Evolutionary conservation across 441 rosid species (phyloP), one percentile per base, ranked within the genome.

Genomic region (Lagerstroemia fauriei): DNA sequence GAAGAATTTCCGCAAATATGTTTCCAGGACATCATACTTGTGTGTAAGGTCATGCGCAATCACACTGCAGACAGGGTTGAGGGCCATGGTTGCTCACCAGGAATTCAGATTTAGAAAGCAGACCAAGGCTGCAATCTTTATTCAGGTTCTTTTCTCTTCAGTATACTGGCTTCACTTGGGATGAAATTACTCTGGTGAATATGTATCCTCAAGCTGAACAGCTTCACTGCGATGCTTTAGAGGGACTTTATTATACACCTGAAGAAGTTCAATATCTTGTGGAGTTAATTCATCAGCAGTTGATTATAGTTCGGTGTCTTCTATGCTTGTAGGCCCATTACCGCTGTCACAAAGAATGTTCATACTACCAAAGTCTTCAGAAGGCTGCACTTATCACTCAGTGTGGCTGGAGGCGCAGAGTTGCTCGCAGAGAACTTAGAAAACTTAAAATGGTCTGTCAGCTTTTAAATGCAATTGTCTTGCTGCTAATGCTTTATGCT

Each of bases 381-480:
- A 94, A 89, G 91, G 99, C 99, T 79, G 93, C 92, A 83, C 75
- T 97, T 74, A 84, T 86, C 87, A 86, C 95, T 83, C 99, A 97
- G 87, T 97, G 99, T 91, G 93, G 98, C 73, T 97, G 99, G 99
- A 94, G 99, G 88, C 84, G 88, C 84, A 90, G 98, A 84, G 92
- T 97, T 90, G 98, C 99, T 87, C 91, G 98, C 78, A 93, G 92
- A 87, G 99, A 97, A 91, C 95, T 95, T 61, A 90, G 99, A 87
- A 89, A 85, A 72, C 96, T 97, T 68, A 97, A 95, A 92, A 93
- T 97, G 99, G 99, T 92, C 87, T 71, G 86, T 85, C 71, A 68
- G 77, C 81, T 32, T 69, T 8, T 32, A 32, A 4, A 31, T 34
- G n/a, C 24, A 34, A 69, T 32, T 34, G 47, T 69, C 29, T 29